Evolutionary conservation across 495 filamentous ascomycete genomes (phyloP), one percentile per base, ranked within the genome.

Genomic region (Podospora sp.): DNA sequence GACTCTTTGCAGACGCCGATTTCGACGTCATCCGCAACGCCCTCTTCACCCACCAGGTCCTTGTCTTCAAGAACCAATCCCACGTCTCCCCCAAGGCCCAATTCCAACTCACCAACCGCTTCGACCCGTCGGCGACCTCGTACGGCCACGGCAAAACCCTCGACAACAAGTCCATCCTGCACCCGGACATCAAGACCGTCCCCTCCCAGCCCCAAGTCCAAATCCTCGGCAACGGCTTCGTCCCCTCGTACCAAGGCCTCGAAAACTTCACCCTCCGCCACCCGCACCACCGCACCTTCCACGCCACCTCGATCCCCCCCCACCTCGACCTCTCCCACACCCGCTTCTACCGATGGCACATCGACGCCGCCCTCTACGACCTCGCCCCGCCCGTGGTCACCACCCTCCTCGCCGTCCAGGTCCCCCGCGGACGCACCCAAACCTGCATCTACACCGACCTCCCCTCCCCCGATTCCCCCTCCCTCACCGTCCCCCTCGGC

Each of bases 161-260:
- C 69, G 88, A 90, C 73, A 78, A 78, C 56, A 88, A 89, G 71
- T 87, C 83, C 71, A 86, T 92, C 73, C 83, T 92, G 21, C 90
- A 92, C 71, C 90, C 90, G 0, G 90, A 92, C 69, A 82, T 92
- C 18, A 92, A 92, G 77, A 92, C 90, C 1, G 85, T 92, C 50
- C 90, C 90, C 0, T 89, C 91, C 75, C 90, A 92, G 73, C 89
- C 90, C 11, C 88, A 92, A 75, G 89, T 92, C 6, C 90, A 92
- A 69, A 86, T 92, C 55, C 92, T 92, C 70, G 90, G 90, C 51
- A 91, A 92, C 74, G 90, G 90, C 18, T 80, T 83, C 68, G 80
- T 92, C 1, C 74, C 83, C 3, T 78, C 81, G 3, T 92, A 90
- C 65, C 89, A 92, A 73, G 89, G 89, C 0, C 79, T 92, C 5